Evolutionary conservation across 345 rosid species (phyloP).

Genomic region (Gossypium longicalyx): DNA sequence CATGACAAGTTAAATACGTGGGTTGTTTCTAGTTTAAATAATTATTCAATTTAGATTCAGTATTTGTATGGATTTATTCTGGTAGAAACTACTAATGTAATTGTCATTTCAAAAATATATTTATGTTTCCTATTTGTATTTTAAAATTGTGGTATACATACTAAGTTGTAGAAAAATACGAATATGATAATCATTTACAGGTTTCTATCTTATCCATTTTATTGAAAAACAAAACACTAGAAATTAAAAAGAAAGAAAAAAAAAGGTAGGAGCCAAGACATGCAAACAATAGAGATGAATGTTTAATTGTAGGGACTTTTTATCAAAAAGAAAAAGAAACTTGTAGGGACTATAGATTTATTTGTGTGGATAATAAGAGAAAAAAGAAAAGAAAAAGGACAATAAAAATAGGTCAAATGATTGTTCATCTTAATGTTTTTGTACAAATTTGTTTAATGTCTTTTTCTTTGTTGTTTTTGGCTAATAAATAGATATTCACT

Average conservation of each 20-base stretch:
- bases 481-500: too few relatives aligned
- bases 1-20: too few relatives aligned
- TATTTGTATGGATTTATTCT: too few relatives aligned
- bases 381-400: background rate
- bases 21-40: too few relatives aligned
- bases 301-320: background rate
- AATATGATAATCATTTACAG: background rate
- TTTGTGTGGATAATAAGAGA: background rate
- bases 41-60: too few relatives aligned
- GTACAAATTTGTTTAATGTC: background rate
- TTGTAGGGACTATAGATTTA: background rate
- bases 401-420: background rate
- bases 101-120: background rate
- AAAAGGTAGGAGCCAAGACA: background rate
- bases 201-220: background rate
- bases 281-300: background rate
- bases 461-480: background rate
- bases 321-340: too few relatives aligned
- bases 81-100: too few relatives aligned
- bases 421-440: background rate
- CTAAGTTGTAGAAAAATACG: background rate
- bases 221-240: background rate
- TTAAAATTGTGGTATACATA: background rate
- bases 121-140: background rate
- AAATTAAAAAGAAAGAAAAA: background rate